A percentile compares a stretch with the other conserved stretches of the same genome.
These are phyloP conservation scores for Coccomyxa subellipsoidea DNA, from an alignment of 163 green algal species.

Conservation along the genomic window DNA sequence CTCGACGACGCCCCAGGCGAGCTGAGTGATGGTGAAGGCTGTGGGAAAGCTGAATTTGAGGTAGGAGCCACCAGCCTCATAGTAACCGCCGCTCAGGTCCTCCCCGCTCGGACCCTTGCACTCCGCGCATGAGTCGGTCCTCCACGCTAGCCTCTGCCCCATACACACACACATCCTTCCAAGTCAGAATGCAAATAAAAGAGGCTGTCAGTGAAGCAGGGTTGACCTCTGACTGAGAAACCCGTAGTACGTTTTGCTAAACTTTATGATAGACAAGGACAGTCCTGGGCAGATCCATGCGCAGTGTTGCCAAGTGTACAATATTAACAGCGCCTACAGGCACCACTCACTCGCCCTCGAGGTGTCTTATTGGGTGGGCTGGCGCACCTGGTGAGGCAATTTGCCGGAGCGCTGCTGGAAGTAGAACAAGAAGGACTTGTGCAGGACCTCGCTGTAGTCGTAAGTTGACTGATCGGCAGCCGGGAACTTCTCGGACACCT, in stretches of 20 bases:
- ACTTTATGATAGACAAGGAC: too few species aligned
- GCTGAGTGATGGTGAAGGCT: constrained; percentile 22
- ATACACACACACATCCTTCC: neutral
- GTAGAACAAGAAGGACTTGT: constrained; percentile 39
- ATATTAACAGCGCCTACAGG: too few species aligned
- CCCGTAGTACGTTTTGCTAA: too few species aligned
- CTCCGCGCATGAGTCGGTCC: constrained; percentile 30
- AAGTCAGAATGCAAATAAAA: neutral
- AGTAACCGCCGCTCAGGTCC: constrained; percentile 42
- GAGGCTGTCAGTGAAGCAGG: too few species aligned
- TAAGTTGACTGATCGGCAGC: constrained; percentile 13
- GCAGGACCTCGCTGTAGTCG: constrained; percentile 36
- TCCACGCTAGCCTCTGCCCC: constrained; percentile 31
- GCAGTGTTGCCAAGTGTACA: too few species aligned
- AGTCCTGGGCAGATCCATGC: too few species aligned
- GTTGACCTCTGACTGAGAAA: too few species aligned
- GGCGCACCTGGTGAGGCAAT: neutral
- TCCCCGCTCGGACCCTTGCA: constrained; percentile 37
- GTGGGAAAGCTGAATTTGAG: constrained; percentile 31
- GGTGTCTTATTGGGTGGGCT: neutral
- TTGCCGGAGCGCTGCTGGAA: constrained; percentile 37
- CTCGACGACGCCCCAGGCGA: constrained; percentile 16
- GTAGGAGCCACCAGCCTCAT: constrained; percentile 35
- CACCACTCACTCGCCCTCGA: too few species aligned
- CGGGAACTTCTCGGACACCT: neutral